Evolutionary conservation across 352 stramenopile species (phyloP), one percentile per base, ranked within the genome.

Genomic region (Pythium insidiosum): DNA sequence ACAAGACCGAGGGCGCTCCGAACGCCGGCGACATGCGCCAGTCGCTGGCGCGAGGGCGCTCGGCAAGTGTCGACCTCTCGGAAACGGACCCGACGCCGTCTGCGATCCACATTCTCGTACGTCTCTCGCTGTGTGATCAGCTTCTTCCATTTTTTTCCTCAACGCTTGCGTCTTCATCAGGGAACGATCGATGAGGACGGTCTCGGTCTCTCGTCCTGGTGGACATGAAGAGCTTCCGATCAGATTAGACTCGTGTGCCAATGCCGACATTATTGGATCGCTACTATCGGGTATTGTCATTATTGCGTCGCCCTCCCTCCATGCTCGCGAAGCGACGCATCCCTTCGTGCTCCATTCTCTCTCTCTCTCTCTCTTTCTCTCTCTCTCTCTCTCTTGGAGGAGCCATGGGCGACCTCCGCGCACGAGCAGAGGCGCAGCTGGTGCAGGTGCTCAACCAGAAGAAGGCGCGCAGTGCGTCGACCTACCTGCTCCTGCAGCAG

Each of bases 101-200:
- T 1, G 80, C 80, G 10, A 74, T 92, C 30, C 80, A 92, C 52
- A 90, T 92, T 36, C 54, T 92, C 37, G 79, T 89, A 59, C 52
- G 68, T 55, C 10, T 41, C 4, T 37, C n/a, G n/a, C n/a, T n/a
- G n/a, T n/a, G n/a, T n/a, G n/a, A n/a, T n/a, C 16, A 7, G 19
- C 25, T 13, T 34, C 28, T 25, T 23, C 11, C n/a, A n/a, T n/a
- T n/a, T 42, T 21, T 29, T n/a, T 26, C 7, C 15, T 43, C 6
- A 21, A 26, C 15, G 26, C 21, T 13, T 42, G 2, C 2, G 26
- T 38, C 20, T 56, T 37, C 38, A 31, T 3, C 23, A 92, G 79
- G 80, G 80, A 41, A 90, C 80, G n/a, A 92, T 92, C 36, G 80
- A 92, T 51, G 80, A 92, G 61, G 80, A 92, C 43, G 80, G 80